A percentile compares a stretch with the other conserved stretches of the same genome.
Evolutionary conservation across 164 flowering plant genomes (phyloP).

Genomic region (Aristolochia californica): DNA sequence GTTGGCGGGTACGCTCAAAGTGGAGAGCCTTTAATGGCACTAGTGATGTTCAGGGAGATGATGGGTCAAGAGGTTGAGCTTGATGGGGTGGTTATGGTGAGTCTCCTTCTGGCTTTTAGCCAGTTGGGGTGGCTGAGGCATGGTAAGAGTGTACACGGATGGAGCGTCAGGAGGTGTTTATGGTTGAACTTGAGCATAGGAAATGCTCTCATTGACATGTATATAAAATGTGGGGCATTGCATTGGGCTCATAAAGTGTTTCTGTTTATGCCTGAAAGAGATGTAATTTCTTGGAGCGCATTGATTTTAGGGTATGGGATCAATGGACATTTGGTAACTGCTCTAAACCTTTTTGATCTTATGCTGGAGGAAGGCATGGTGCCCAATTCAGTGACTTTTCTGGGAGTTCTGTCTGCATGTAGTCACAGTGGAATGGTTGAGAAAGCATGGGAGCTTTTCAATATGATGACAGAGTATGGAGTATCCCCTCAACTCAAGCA

Average conservation of each 20-base stretch:
- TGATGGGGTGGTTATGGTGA: slow-evolving; percentile 22
- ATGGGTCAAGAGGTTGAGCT: slow-evolving; percentile 8
- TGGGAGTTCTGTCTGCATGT: slow-evolving; percentile 17
- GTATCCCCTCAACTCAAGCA: slow-evolving; percentile 13
- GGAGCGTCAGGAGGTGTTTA: slow-evolving; percentile 14
- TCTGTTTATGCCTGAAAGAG: slow-evolving; percentile 12
- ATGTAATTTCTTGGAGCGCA: slow-evolving; percentile 21
- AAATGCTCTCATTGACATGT: slow-evolving; percentile 18
- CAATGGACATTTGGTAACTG: slow-evolving; percentile 9
- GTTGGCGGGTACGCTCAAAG: slow-evolving; percentile 16
- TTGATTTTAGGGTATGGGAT: slow-evolving; percentile 16
- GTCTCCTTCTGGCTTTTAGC: slow-evolving; percentile 11
- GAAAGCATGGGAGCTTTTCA: slow-evolving; percentile 5
- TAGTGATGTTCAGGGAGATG: slow-evolving; percentile 14
- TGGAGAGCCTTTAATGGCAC: slow-evolving; percentile 10
- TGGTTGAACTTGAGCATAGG: slow-evolving; percentile 15
- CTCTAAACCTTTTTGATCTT: slow-evolving; percentile 11
- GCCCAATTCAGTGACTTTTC: slow-evolving; percentile 18
- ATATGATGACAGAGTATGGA: slow-evolving; percentile 9
- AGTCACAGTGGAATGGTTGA: slow-evolving; percentile 15
- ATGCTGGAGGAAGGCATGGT: slow-evolving; percentile 7
- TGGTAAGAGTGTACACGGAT: slow-evolving; percentile 18
- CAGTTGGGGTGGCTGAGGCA: slow-evolving; percentile 17
- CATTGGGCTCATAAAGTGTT: slow-evolving; percentile 8
- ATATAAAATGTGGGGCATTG: slow-evolving; percentile 11